These are phyloP conservation scores for Camellia oleifera DNA, from an alignment of 179 eudicot species.

Conservation along the genomic window DNA sequence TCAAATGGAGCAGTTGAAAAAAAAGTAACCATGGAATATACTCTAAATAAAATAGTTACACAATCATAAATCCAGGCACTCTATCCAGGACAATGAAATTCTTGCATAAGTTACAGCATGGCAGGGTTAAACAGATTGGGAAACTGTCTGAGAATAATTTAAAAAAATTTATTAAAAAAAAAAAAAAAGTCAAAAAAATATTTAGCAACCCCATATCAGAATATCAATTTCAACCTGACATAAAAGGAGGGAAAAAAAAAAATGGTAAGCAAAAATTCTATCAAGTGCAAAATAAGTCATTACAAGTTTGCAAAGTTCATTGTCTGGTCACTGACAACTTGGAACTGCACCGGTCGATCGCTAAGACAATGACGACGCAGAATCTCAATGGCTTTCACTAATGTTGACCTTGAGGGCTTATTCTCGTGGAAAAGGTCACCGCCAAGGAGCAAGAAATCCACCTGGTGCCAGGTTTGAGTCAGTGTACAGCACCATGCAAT, in stretches of 20 bases:
- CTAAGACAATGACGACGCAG: conserved; percentile 88
- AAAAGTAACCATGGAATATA: not conserved
- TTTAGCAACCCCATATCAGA: not conserved
- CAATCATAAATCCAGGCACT: conserved; percentile 1
- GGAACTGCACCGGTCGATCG: conserved; percentile 94
- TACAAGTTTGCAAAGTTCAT: conserved; percentile 88
- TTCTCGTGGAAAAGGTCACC: conserved; percentile 99
- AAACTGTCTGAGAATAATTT: not conserved
- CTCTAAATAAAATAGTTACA: not conserved
- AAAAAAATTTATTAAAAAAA: not conserved
- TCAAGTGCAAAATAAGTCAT: conserved; percentile 12
- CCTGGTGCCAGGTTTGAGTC: conserved; percentile 42
- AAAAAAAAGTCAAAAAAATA: not conserved
- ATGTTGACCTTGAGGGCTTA: conserved; percentile 91
- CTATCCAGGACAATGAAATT: not conserved
- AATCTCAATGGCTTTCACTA: conserved; percentile 90
- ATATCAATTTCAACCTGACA: not conserved
- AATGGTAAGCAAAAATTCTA: not conserved
- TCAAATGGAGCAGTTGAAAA: not conserved
- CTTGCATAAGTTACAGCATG: not conserved
- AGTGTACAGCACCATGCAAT: not conserved
- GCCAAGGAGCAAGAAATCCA: conserved; percentile 94
- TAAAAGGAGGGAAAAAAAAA: no score
- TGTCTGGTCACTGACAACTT: conserved; percentile 99
- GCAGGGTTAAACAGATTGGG: not conserved